Conservation (phyloP, 768 basidiomycete species). For the Cystobasidium tubakii region DNA sequence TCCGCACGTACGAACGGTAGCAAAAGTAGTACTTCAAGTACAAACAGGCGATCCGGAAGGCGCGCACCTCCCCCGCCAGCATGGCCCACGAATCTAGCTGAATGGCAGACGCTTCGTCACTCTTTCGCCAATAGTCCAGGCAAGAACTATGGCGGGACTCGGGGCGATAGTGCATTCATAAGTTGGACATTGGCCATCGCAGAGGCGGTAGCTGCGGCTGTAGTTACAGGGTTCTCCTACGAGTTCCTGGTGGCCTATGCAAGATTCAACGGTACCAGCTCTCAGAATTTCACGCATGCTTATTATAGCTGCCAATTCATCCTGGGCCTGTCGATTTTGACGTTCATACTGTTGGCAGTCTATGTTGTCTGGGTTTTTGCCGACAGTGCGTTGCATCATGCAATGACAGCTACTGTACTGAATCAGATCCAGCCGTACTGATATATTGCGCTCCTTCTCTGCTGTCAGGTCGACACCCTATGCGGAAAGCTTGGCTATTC, state of each 20-base stretch:
- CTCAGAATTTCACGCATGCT: background rate
- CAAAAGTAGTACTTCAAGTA: too few species aligned
- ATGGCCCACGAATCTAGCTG: background rate
- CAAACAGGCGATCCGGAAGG: background rate
- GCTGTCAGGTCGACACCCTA: slow-evolving; percentile 16
- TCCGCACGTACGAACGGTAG: too few species aligned
- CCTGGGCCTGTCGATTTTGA: background rate
- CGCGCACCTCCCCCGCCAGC: too few species aligned
- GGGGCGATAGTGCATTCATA: background rate
- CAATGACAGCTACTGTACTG: too few species aligned
- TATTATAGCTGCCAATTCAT: slow-evolving; percentile 6
- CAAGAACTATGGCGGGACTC: background rate
- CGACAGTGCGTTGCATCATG: background rate
- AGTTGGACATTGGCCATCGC: background rate
- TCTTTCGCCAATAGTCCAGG: background rate
- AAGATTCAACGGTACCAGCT: too few species aligned
- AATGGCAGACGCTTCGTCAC: background rate
- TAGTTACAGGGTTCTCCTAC: background rate
- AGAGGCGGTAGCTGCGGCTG: background rate
- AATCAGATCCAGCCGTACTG: background rate
- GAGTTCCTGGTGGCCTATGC: background rate
- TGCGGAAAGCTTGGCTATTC: slow-evolving; percentile 13
- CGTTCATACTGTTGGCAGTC: background rate
- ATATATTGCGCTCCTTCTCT: background rate
- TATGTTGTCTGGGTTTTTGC: slow-evolving; percentile 16